Percentiles rank a stretch among this genome's conserved stretches.
phyloP scores from a whole-genome alignment of 2,329 filamentous ascomycete genomes.

The Chaetomium olivaceum region DNA sequence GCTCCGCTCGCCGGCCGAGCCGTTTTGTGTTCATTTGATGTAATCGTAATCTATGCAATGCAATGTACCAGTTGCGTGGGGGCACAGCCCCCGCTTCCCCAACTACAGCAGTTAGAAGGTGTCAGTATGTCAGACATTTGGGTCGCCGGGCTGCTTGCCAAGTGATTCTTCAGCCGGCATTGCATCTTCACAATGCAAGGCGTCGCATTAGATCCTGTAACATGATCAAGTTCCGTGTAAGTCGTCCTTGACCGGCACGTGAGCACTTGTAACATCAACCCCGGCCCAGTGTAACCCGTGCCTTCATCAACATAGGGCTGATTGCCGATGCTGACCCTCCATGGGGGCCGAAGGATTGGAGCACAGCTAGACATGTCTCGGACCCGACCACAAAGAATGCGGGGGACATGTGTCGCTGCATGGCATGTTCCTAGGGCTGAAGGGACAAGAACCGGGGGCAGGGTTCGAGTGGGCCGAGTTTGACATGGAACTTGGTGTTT shows the following conservation, averaged over 20 bases:
- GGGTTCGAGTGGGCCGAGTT: background rate
- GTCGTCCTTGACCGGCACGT: background rate
- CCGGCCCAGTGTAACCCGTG: background rate
- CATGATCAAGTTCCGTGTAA: background rate
- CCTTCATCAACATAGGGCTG: background rate
- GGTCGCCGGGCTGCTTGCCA: background rate
- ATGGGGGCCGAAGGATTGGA: slow-evolving; percentile 4
- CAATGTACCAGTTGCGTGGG: background rate
- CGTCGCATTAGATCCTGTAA: background rate
- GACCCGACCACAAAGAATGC: background rate
- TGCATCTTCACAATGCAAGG: background rate
- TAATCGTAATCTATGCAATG: background rate
- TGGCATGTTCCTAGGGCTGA: background rate
- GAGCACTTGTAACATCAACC: background rate
- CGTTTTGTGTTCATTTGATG: background rate
- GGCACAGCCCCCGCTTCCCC: background rate
- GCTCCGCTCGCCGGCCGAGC: background rate
- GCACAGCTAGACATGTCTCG: background rate
- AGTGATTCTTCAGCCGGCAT: background rate
- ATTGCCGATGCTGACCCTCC: background rate
- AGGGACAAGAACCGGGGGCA: background rate
- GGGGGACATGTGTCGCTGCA: background rate
- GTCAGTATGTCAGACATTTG: background rate
- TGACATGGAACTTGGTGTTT: background rate
- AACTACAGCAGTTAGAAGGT: background rate